These are phyloP conservation scores for Ensete glaucum DNA, from an alignment of 176 grass and related monocot species.

Conservation along the genomic window DNA sequence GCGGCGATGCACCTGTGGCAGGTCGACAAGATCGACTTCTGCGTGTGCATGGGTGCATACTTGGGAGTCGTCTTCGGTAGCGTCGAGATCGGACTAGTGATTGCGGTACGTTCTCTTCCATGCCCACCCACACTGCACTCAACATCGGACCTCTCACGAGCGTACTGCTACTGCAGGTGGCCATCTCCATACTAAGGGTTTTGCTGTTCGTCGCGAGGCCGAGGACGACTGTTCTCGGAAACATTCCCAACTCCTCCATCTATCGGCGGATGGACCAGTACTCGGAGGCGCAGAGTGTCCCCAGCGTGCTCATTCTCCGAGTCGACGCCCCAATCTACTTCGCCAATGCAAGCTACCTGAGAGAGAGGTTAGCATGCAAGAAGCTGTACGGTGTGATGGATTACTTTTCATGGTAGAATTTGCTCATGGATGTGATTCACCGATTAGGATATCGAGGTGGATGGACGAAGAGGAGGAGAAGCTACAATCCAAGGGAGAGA, in stretches of 20 bases:
- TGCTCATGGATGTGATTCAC: no score
- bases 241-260: constrained; percentile 57
- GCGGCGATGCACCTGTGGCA: background rate
- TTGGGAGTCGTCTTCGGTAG: constrained; percentile 10
- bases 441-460: constrained; percentile 57
- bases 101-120: background rate
- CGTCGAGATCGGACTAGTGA: constrained; percentile 4
- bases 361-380: constrained; percentile 41
- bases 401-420: no score
- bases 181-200: constrained; percentile 52
- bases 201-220: constrained; percentile 68
- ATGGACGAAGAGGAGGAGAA: constrained; percentile 84
- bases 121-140: no score
- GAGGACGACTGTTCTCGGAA: constrained; percentile 61
- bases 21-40: constrained; percentile 11
- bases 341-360: constrained; percentile 73
- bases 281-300: constrained; percentile 38
- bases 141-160: background rate
- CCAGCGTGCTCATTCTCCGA: constrained; percentile 64
- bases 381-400: background rate
- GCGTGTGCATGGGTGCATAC: constrained; percentile 4
- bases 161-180: constrained; percentile 20
- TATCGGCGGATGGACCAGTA: constrained; percentile 81
- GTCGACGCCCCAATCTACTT: constrained; percentile 88
- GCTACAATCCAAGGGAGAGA: constrained; percentile 38